Percentiles rank a stretch among this genome's conserved stretches.
phyloP scores from a whole-genome alignment of 768 basidiomycete species.

The Suillus placidus region DNA sequence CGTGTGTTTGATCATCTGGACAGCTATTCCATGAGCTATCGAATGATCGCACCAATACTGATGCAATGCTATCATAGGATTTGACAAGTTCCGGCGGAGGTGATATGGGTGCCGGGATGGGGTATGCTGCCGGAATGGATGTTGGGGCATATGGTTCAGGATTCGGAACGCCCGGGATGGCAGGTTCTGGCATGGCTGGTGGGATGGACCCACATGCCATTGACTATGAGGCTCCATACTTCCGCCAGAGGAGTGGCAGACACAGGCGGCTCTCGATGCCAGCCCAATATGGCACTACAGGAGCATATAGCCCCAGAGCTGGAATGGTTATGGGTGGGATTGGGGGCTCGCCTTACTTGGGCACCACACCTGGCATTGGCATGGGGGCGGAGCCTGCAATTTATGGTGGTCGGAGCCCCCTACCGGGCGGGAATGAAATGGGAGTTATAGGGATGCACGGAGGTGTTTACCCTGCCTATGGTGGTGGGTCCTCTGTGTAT shows the following conservation, averaged over 20 bases:
- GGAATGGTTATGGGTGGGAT: neutral
- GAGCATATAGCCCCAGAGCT: neutral
- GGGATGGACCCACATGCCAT: constrained; percentile 13
- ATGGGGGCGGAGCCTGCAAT: neutral
- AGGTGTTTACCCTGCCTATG: neutral
- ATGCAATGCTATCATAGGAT: constrained; percentile 1
- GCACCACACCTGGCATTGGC: neutral
- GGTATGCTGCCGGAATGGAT: neutral
- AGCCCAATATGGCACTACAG: neutral
- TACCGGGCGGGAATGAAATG: neutral
- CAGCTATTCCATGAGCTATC: neutral
- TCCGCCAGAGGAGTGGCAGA: constrained; percentile 1
- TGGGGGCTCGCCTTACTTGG: constrained; percentile 9
- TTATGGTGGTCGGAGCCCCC: neutral
- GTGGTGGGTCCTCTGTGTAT: neutral
- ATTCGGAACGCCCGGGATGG: neutral
- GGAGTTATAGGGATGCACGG: neutral
- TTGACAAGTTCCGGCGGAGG: neutral
- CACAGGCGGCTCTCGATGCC: constrained; percentile 8
- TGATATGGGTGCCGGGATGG: neutral
- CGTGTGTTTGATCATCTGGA: neutral
- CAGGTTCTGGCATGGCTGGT: neutral
- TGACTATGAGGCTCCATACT: constrained; percentile 15
- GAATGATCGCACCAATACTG: neutral
- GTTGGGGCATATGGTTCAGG: neutral